phyloP scores from a whole-genome alignment of 2,329 filamentous ascomycete genomes.

The Phyllosticta citribraziliensis region DNA sequence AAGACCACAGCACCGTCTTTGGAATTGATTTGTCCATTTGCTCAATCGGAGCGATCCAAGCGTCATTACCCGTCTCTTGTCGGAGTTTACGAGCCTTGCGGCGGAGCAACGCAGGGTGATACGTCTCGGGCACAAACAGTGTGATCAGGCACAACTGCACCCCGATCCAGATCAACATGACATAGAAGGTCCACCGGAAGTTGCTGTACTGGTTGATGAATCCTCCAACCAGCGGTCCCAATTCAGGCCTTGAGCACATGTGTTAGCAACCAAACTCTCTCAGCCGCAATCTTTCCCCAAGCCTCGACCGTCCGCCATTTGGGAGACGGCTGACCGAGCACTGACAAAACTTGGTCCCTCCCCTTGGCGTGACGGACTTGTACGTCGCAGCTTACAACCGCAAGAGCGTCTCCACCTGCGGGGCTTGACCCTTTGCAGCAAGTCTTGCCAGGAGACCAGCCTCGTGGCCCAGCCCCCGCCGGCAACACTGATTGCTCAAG shows the following conservation, averaged over 20 bases:
- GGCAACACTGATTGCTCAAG: background rate
- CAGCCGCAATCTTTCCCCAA: background rate
- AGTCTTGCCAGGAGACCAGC: background rate
- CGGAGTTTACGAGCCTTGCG: constrained; percentile 62
- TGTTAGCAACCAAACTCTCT: constrained; percentile 8
- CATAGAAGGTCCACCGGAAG: constrained; percentile 59
- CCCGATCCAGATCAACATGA: constrained; percentile 71
- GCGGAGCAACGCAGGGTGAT: constrained; percentile 61
- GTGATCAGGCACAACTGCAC: constrained; percentile 53
- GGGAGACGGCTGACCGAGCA: background rate
- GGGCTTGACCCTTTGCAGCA: background rate
- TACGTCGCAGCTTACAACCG: background rate
- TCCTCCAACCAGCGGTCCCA: constrained; percentile 57
- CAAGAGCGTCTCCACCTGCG: background rate
- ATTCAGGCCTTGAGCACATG: constrained; percentile 35
- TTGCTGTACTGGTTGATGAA: constrained; percentile 68
- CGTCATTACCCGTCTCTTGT: constrained; percentile 64
- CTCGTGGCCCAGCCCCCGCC: background rate
- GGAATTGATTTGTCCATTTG: constrained; percentile 57
- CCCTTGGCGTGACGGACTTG: background rate
- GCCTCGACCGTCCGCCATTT: background rate
- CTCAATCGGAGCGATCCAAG: constrained; percentile 71
- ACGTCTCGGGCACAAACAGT: constrained; percentile 77
- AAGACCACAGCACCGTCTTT: constrained; percentile 40
- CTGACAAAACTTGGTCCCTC: background rate